Percentiles rank a stretch among this genome's conserved stretches.
Evolutionary conservation across 2,329 filamentous ascomycete species (phyloP).

Genomic region (Ascomycota sp.): DNA sequence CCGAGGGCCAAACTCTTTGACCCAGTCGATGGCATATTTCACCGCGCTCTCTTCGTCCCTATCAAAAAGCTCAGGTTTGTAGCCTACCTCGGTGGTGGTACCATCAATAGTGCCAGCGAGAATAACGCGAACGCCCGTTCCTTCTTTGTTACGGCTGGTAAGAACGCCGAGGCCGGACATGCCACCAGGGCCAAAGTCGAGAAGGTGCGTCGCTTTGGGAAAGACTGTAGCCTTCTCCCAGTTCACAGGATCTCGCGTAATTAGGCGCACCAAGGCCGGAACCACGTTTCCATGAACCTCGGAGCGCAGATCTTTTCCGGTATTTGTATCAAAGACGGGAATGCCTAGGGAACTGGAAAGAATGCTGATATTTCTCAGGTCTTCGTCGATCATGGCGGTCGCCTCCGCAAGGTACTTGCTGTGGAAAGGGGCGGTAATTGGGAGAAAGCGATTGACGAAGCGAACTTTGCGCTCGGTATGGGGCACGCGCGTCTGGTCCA

Average conservation of each 20-base stretch:
- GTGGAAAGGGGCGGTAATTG: slow-evolving; percentile 95
- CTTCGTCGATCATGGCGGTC: slow-evolving; percentile 61
- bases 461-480: slow-evolving; percentile 90
- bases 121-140: slow-evolving; percentile 88
- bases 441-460: slow-evolving; percentile 89
- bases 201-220: slow-evolving; percentile 70
- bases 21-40: slow-evolving; percentile 90
- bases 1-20: slow-evolving; percentile 86
- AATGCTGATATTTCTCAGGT: slow-evolving; percentile 64
- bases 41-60: slow-evolving; percentile 86
- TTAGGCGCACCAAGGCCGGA: slow-evolving; percentile 69
- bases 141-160: slow-evolving; percentile 97
- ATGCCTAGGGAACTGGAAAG: slow-evolving; percentile 53
- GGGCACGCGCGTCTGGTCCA: slow-evolving; percentile 85
- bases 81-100: slow-evolving; percentile 74
- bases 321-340: slow-evolving; percentile 75
- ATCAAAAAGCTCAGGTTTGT: slow-evolving; percentile 95
- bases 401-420: slow-evolving; percentile 78
- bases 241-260: slow-evolving; percentile 80
- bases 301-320: slow-evolving; percentile 59
- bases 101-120: slow-evolving; percentile 84
- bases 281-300: slow-evolving; percentile 57
- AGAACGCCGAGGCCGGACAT: slow-evolving; percentile 89
- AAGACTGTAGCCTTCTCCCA: slow-evolving; percentile 93
- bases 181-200: slow-evolving; percentile 91